Conservation (phyloP, 2,329 filamentous ascomycete genomes). For the Tolypocladium endophyticum region DNA sequence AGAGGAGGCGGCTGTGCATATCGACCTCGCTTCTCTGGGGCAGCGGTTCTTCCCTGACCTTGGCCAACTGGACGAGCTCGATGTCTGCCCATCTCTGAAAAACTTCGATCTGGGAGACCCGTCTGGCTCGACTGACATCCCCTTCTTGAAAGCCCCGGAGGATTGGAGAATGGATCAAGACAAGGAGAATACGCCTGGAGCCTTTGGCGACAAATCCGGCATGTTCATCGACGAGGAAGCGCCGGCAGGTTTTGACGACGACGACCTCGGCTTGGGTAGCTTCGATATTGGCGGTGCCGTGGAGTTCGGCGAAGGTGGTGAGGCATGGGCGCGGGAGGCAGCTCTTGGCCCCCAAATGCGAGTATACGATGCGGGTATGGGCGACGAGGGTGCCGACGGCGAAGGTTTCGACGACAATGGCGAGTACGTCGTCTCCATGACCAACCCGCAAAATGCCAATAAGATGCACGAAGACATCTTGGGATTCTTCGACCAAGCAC, state of each 20-base stretch:
- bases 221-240: slow-evolving; percentile 83
- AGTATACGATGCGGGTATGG: slow-evolving; percentile 56
- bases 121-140: slow-evolving; percentile 76
- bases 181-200: slow-evolving; percentile 44
- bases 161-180: slow-evolving; percentile 70
- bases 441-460: slow-evolving; percentile 53
- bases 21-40: slow-evolving; percentile 67
- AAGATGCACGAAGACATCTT: slow-evolving; percentile 83
- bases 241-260: slow-evolving; percentile 59
- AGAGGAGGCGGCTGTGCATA: slow-evolving; percentile 50
- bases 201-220: slow-evolving; percentile 58
- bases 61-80: slow-evolving; percentile 65
- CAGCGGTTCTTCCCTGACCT: slow-evolving; percentile 81
- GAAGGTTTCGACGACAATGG: slow-evolving; percentile 43
- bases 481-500: slow-evolving; percentile 93
- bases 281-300: slow-evolving; percentile 64
- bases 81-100: slow-evolving; percentile 91
- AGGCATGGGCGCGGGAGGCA: slow-evolving; percentile 88
- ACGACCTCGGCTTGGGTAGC: slow-evolving; percentile 61
- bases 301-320: slow-evolving; percentile 90
- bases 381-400: slow-evolving; percentile 38
- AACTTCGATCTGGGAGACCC: slow-evolving; percentile 85
- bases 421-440: slow-evolving; percentile 72
- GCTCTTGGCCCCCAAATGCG: slow-evolving; percentile 79
- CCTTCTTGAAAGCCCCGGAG: slow-evolving; percentile 81